Conservation (phyloP, 1,284 basidiomycete species). For the Malassezia slooffiae region DNA sequence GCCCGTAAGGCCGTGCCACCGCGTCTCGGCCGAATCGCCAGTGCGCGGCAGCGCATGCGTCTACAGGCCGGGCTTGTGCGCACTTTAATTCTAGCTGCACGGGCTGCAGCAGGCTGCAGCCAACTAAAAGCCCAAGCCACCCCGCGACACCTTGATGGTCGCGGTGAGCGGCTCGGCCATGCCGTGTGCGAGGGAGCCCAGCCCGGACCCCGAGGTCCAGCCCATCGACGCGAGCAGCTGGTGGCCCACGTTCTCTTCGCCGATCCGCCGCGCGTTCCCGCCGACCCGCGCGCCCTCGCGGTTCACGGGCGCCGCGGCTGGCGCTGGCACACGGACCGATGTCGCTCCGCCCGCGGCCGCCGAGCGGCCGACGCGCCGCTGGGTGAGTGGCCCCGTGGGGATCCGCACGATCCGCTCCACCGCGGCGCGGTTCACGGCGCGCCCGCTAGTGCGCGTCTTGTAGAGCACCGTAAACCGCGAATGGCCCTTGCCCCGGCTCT, state of each 20-base stretch:
- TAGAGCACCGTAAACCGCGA: slow-evolving; percentile 38
- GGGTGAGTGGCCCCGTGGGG: slow-evolving; percentile 22
- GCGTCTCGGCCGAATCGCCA: no score
- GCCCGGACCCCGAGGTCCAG: slow-evolving; percentile 37
- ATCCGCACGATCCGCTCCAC: slow-evolving; percentile 24
- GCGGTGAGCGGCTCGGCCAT: slow-evolving; percentile 38
- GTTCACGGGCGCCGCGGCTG: slow-evolving; percentile 26
- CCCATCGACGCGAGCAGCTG: slow-evolving; percentile 40
- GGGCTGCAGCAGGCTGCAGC: no score
- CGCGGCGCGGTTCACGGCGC: slow-evolving; percentile 22
- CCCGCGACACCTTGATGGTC: slow-evolving; percentile 36
- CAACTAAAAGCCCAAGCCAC: slow-evolving; percentile 30
- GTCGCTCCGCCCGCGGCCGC: slow-evolving; percentile 12
- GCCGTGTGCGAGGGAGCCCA: slow-evolving; percentile 39
- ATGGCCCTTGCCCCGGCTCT: slow-evolving; percentile 29
- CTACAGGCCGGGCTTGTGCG: no score
- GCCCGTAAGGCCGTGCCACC: no score
- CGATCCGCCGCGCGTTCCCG: slow-evolving; percentile 38
- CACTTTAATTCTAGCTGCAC: no score
- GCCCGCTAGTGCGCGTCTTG: slow-evolving; percentile 30
- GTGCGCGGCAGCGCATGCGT: no score
- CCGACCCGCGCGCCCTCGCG: slow-evolving; percentile 40
- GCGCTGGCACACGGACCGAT: slow-evolving; percentile 12
- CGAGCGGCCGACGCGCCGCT: slow-evolving; percentile 13
- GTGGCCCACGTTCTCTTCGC: slow-evolving; percentile 43